Evolutionary conservation across 2,329 filamentous ascomycete species (phyloP).

Genomic region (Paramyrothecium sp.): DNA sequence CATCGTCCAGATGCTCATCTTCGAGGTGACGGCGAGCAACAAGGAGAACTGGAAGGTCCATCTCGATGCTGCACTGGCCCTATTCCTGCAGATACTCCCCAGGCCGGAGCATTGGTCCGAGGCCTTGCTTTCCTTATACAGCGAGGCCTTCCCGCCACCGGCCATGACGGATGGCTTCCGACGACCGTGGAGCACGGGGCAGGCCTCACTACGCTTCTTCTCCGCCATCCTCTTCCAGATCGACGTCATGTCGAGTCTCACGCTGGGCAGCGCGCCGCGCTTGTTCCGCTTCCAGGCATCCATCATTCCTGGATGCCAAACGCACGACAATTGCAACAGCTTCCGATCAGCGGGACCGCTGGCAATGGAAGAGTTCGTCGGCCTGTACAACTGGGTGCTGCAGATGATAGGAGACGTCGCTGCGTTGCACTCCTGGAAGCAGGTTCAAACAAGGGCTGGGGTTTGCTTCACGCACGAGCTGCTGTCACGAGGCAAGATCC

Average conservation of each 20-base stretch:
- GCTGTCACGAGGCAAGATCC: conserved; percentile 38
- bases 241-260: conserved; percentile 49
- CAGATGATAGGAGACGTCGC: conserved; percentile 53
- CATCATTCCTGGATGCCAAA: conserved; percentile 32
- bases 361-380: conserved; percentile 50
- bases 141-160: conserved; percentile 34
- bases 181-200: conserved; percentile 41
- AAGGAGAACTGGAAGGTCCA: conserved; percentile 50
- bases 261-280: conserved; percentile 38
- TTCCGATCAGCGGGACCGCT: conserved; percentile 26
- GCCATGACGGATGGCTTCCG: conserved; percentile 27
- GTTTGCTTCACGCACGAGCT: conserved; percentile 45
- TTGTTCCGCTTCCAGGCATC: conserved; percentile 38
- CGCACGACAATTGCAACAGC: conserved; percentile 10
- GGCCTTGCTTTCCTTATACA: conserved; percentile 27
- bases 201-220: conserved; percentile 47
- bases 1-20: conserved; percentile 53
- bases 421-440: conserved; percentile 55
- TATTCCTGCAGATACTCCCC: conserved; percentile 46
- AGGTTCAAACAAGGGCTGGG: conserved; percentile 38
- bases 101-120: conserved; percentile 34
- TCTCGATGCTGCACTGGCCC: conserved; percentile 45
- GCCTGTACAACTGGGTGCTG: conserved; percentile 57
- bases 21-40: conserved; percentile 45
- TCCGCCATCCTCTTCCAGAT: conserved; percentile 45